Base-by-base conservation (phyloP, 1,284 basidiomycete species). In the Fistulinella cinereoalba region DNA sequence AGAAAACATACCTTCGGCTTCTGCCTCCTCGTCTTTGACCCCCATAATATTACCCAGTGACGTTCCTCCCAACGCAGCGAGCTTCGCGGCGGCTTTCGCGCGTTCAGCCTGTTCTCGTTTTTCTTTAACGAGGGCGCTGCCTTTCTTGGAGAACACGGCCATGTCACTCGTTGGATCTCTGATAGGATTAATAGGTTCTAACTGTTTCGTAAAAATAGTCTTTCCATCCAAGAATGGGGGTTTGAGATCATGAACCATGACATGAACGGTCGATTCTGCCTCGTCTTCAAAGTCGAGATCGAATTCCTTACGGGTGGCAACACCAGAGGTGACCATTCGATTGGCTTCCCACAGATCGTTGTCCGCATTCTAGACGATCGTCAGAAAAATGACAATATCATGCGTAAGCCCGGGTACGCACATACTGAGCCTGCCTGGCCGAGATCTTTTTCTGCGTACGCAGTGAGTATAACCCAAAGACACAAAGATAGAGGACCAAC, bases 261-360 rank as follows among this genome's bases (percentile, higher is more conserved):
- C 89, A 64, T 99, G 97, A 0, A 99, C 95, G 1, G 93, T 88
- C 1, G 89, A 92, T 66, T 98, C 97, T 0, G 88, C 86, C 56
- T 96, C 92, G 61, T 96, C 94, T 59, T 97, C 92, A 51, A 93
- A 83, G 76, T 93, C 81, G 68, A 97, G 75, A 64, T 99, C 94
- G 36, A 99, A 78, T 11, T 83, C 77, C 52, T 83, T 86, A 25
- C 90, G 83, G 5, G 91, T 91, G 2, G 91, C 90, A 13, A 98
- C 86, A 60, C 97, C 97, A 12, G 95, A 97, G 0, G 91, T 93
- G 11, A 94, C 77, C 85, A 99, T 92, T 61, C 95, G 89, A 61
- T 99, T 98, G 7, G 89, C 90, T 73, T 99, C 97, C 97, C 97
- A 99, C 1, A 96, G 74, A 57, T 99, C 96, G 56, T 95, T 96